Base-by-base conservation (phyloP, 2,329 filamentous ascomycete species). In the Fusarium abutilonis region DNA sequence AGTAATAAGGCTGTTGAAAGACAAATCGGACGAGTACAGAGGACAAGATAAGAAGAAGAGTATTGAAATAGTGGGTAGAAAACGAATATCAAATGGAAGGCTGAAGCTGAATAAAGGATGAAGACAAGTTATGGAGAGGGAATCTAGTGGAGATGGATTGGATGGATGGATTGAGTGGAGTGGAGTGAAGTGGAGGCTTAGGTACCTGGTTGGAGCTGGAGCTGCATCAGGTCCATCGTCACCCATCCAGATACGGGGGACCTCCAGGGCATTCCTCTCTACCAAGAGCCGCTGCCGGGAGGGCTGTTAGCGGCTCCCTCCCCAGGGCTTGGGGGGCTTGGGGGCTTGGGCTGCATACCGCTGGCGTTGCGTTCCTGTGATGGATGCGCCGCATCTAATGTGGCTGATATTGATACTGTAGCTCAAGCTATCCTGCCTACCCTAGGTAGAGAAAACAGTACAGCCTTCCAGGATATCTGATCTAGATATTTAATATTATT, bases 171-270 rank as follows among this genome's bases (percentile, higher is more conserved):
- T 28, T 11, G 31, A 32, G 31, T 32, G 36, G 21, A 64, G 56
- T 50, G 46, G 38, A 52, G 41, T n/a, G n/a, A n/a, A n/a, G n/a
- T n/a, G n/a, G n/a, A n/a, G n/a, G n/a, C n/a, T n/a, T n/a, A n/a
- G n/a, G n/a, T n/a, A n/a, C n/a, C n/a, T n/a, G n/a, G n/a, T n/a
- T n/a, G n/a, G n/a, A n/a, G 58, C 55, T 54, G 36, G 21, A 64
- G 56, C 56, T 62, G 61, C 55, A 31, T 64, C 56, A 64, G 56
- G 60, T n/a, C n/a, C n/a, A n/a, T 51, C 54, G 36, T 15, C n/a
- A 21, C 19, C 32, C 28, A 17, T 26, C 57, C 52, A 53, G 58
- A 58, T 63, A 63, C 59, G 34, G 58, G 46, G 13, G 36, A 45
- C 51, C 45, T 49, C 34, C 52, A 65, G 52, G 38, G 61, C 61